These are phyloP conservation scores for Mollisia scopiformis DNA, from an alignment of 2,329 filamentous ascomycete species.

Conservation along the genomic window DNA sequence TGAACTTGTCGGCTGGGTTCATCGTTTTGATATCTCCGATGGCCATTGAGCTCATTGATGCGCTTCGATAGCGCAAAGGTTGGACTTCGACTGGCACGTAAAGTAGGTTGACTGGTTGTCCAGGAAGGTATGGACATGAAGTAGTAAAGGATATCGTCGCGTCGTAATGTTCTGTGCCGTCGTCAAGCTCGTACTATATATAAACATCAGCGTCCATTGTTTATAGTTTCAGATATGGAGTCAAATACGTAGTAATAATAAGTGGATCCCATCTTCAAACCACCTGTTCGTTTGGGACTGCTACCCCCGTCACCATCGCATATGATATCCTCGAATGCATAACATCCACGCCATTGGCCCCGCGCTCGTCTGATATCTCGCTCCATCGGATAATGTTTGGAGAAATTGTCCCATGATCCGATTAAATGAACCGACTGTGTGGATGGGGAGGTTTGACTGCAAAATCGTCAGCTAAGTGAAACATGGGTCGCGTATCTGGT, in stretches of 20 bases:
- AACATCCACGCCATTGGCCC: slow-evolving; percentile 84
- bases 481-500: slow-evolving; percentile 14
- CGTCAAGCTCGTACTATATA: slow-evolving; percentile 79
- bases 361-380: slow-evolving; percentile 74
- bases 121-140: slow-evolving; percentile 82
- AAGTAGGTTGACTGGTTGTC: slow-evolving; percentile 84
- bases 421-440: slow-evolving; percentile 76
- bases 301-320: slow-evolving; percentile 68
- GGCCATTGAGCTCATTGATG: slow-evolving; percentile 64
- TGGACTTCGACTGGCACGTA: slow-evolving; percentile 74
- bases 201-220: slow-evolving; percentile 21
- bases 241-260: slow-evolving; percentile 92
- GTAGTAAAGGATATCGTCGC: slow-evolving; percentile 73
- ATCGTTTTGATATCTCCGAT: slow-evolving; percentile 70
- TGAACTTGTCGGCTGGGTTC: slow-evolving; percentile 77
- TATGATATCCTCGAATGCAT: slow-evolving; percentile 83
- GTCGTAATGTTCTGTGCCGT: slow-evolving; percentile 77
- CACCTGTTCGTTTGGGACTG: slow-evolving; percentile 67
- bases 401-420: slow-evolving; percentile 96
- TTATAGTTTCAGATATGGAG: slow-evolving; percentile 36
- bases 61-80: slow-evolving; percentile 61
- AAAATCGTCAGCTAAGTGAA: slow-evolving; percentile 19
- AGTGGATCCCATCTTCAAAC: slow-evolving; percentile 86
- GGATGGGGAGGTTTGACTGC: slow-evolving; percentile 61
- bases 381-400: slow-evolving; percentile 77